Percentiles rank a stretch among this genome's conserved stretches.
These are phyloP conservation scores for Boletus hoseneyae DNA, from an alignment of 1,284 basidiomycete species.

Conservation along the genomic window DNA sequence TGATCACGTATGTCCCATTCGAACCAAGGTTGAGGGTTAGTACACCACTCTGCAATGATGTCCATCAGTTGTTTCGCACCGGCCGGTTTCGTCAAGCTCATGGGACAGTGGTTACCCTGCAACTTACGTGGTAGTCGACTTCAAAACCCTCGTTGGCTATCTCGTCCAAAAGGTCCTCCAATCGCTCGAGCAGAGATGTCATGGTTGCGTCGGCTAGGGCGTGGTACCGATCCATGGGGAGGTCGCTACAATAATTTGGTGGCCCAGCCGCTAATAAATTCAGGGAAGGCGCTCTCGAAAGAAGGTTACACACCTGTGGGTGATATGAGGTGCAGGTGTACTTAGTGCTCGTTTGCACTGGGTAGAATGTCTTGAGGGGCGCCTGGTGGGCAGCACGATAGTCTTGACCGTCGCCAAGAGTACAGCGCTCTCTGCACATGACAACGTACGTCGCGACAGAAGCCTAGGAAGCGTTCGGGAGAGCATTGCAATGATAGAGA, in stretches of 20 bases:
- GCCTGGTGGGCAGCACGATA: neutral
- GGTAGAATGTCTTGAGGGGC: neutral
- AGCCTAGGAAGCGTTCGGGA: conserved; percentile 19
- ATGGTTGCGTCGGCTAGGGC: conserved; percentile 77
- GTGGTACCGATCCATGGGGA: conserved; percentile 75
- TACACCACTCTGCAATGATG: conserved; percentile 70
- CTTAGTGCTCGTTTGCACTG: conserved; percentile 35
- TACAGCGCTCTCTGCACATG: neutral
- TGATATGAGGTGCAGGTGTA: conserved; percentile 48
- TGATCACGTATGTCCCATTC: conserved; percentile 96
- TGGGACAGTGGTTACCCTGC: too few species aligned
- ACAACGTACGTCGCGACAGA: conserved; percentile 11
- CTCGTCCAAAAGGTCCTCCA: conserved; percentile 78
- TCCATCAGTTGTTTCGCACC: conserved; percentile 11
- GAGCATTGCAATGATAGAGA: conserved; percentile 13
- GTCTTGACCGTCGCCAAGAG: conserved; percentile 8
- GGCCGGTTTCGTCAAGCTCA: conserved; percentile 8
- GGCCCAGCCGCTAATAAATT: neutral
- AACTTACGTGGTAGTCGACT: conserved; percentile 90
- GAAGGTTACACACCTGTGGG: conserved; percentile 38
- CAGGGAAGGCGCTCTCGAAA: neutral
- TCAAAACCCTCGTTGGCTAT: conserved; percentile 63
- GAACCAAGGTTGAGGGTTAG: conserved; percentile 82
- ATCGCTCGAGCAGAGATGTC: conserved; percentile 74
- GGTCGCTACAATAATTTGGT: conserved; percentile 38